These are phyloP conservation scores for Jatropha multifida DNA, from an alignment of 441 rosid genomes.

Conservation along the genomic window DNA sequence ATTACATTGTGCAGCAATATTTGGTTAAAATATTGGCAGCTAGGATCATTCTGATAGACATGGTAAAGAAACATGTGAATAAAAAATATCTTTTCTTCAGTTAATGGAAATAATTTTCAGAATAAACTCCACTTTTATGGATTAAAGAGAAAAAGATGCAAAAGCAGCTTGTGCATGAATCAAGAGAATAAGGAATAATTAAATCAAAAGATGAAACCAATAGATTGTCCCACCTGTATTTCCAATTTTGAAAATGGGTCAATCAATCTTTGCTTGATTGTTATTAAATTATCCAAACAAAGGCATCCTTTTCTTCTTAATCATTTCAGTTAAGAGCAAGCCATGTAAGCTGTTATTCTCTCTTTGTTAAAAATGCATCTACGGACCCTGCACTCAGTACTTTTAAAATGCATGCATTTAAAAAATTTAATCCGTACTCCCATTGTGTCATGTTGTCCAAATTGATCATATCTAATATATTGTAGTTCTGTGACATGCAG, in stretches of 20 bases:
- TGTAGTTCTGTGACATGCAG: background rate
- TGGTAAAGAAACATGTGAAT: conserved; percentile 12
- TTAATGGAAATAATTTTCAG: conserved; percentile 16
- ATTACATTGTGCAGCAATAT: conserved; percentile 10
- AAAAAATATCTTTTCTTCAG: background rate
- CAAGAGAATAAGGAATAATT: conserved; percentile 11
- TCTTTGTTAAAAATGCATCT: background rate
- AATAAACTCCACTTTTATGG: conserved; percentile 23
- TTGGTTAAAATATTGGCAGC: conserved; percentile 14
- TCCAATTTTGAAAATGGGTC: conserved; percentile 10
- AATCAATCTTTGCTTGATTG: background rate
- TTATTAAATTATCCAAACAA: background rate
- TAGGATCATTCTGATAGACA: conserved; percentile 9
- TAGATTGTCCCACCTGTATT: background rate
- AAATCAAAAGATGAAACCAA: conserved; percentile 17
- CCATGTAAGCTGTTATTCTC: background rate
- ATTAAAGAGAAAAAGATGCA: conserved; percentile 18
- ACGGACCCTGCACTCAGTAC: too few relatives aligned
- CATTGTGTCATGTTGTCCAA: conserved; percentile 11
- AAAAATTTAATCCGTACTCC: background rate
- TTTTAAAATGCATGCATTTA: too few relatives aligned
- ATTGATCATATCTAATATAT: background rate
- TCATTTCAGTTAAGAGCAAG: background rate
- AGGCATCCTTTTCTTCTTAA: conserved; percentile 3
- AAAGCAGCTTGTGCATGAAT: conserved; percentile 16